Evolutionary conservation across 202 grass and related monocot species (phyloP).

Genomic region (Panicum virgatum): DNA sequence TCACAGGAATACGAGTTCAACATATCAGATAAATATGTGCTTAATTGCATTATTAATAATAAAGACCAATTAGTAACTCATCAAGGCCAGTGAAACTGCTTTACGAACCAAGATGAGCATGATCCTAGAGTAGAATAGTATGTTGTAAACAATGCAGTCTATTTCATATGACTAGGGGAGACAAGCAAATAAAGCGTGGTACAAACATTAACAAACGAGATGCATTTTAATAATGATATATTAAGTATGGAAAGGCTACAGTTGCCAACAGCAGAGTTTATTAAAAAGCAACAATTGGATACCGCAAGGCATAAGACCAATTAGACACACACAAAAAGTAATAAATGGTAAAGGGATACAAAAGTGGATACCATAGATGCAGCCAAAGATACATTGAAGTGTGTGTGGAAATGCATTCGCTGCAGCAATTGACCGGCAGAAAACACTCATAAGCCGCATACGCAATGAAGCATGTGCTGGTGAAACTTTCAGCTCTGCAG

Average conservation of each 20-base stretch:
- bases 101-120: conserved; percentile 14
- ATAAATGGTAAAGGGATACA: conserved; percentile 13
- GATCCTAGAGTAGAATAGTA: background rate
- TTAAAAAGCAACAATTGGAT: background rate
- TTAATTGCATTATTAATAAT: conserved; percentile 26
- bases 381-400: conserved; percentile 88
- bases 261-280: conserved; percentile 15
- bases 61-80: background rate
- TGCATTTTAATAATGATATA: conserved; percentile 17
- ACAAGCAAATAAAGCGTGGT: background rate
- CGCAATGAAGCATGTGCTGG: conserved; percentile 70
- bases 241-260: conserved; percentile 15
- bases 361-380: conserved; percentile 76
- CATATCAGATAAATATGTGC: background rate
- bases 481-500: conserved; percentile 69
- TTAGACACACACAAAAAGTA: background rate
- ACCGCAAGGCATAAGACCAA: background rate
- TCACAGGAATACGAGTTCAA: background rate
- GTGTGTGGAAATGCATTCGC: conserved; percentile 90
- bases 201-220: background rate
- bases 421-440: conserved; percentile 83
- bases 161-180: background rate
- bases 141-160: background rate
- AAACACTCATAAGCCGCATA: conserved; percentile 80
- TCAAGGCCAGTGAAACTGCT: background rate